phyloP scores from a whole-genome alignment of 768 basidiomycete genomes.

The Podaxis rugospora region DNA sequence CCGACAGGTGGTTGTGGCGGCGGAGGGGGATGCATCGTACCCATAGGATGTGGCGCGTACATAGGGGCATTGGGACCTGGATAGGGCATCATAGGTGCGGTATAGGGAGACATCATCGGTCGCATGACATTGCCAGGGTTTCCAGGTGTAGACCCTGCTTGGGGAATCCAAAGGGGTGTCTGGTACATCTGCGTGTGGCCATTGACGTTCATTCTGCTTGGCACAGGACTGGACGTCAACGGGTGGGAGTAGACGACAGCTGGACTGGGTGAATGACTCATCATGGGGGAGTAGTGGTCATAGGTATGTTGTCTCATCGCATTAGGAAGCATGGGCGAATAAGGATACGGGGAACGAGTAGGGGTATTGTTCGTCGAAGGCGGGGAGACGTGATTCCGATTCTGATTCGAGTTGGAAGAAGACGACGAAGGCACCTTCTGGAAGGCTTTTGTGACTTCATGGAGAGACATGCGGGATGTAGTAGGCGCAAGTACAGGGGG shows the following conservation, averaged over 20 bases:
- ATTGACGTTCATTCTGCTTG: conserved; percentile 55
- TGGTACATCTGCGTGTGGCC: conserved; percentile 58
- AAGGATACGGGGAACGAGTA: conserved; percentile 26
- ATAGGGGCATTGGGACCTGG: conserved; percentile 44
- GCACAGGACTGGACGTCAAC: conserved; percentile 59
- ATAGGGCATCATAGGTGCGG: conserved; percentile 62
- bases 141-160: conserved; percentile 39
- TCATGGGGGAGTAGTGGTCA: conserved; percentile 61
- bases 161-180: conserved; percentile 63
- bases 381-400: conserved; percentile 49
- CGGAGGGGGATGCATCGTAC: conserved; percentile 43
- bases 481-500: conserved; percentile 54
- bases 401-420: conserved; percentile 40
- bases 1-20: conserved; percentile 32
- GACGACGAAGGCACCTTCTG: conserved; percentile 75
- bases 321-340: conserved; percentile 41
- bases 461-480: conserved; percentile 72
- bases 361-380: conserved; percentile 36
- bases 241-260: conserved; percentile 61
- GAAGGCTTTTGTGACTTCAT: conserved; percentile 83
- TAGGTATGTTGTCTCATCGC: conserved; percentile 54
- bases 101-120: conserved; percentile 58
- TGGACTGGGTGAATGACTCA: conserved; percentile 68
- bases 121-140: conserved; percentile 50
- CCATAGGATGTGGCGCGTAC: conserved; percentile 10